Evolutionary conservation across 345 rosid species (phyloP), one percentile per base, ranked within the genome.

Genomic region (Rhodamnia rubescens): DNA sequence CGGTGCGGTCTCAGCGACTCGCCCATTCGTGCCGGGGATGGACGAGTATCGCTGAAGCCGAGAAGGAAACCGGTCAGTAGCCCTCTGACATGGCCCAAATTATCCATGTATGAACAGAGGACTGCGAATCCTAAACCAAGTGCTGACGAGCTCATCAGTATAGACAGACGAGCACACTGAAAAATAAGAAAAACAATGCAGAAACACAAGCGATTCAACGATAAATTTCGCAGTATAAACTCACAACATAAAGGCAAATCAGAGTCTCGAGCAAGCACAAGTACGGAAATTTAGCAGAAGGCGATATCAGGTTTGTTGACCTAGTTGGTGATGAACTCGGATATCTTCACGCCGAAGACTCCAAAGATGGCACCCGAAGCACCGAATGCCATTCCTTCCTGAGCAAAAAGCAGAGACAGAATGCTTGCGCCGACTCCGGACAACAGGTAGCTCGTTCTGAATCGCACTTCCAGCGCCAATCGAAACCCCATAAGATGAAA

Each of bases 341-440:
- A 92, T 12, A 96, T 90, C 99, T 94, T 96, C 21, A 95, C 96
- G 83, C 99, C 98, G 29, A 94, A 96, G 84, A 96, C 97, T 29
- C 98, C 95, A 87, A 94, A 95, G 82, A 96, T 93, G 69, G 99
- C 97, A 82, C 95, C 98, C 61, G 98, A 95, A 52, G 98, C 98
- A 87, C 99, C 98, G 44, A 93, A 50, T 11, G 51, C 99, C 53
- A 93, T 94, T 88, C 84, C 86, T 59, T 82, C 87, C 53, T 83
- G 89, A 75, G 93, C 90, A 86, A 95, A 96, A 27, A 96, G 94
- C 14, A 95, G 86, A 2, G 98, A 94, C 55, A 94, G 87, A 57
- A 95, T 56, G 88, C 99, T 92, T 61, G 98, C 98, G 56, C 96
- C 98, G 52, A 96, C 81, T 88, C 99, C 99, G 3, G 98, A 50